These are phyloP conservation scores for Colletotrichum orbiculare DNA, from an alignment of 2,329 filamentous ascomycete species.

Conservation along the genomic window DNA sequence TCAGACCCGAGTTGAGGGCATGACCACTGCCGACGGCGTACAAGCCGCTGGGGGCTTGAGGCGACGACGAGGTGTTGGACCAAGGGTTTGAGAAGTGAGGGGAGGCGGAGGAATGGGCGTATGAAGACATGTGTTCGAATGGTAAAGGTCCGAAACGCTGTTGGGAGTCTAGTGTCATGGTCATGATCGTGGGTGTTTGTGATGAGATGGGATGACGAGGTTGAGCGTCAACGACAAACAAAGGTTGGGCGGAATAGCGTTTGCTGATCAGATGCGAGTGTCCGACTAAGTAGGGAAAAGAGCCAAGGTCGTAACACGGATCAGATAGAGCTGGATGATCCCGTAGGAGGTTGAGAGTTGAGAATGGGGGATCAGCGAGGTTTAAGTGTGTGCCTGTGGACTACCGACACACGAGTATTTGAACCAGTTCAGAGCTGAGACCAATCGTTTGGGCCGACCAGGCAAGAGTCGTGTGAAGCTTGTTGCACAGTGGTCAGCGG, in stretches of 20 bases:
- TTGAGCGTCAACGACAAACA: slow-evolving; percentile 35
- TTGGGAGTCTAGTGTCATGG: slow-evolving; percentile 93
- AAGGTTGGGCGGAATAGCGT: slow-evolving; percentile 41
- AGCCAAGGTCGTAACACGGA: slow-evolving; percentile 56
- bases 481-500: slow-evolving; percentile 56
- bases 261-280: slow-evolving; percentile 66
- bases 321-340: slow-evolving; percentile 48
- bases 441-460: slow-evolving; percentile 52
- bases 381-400: slow-evolving; percentile 43
- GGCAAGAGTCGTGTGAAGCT: slow-evolving; percentile 54
- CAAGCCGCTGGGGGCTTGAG: slow-evolving; percentile 64
- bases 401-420: slow-evolving; percentile 38
- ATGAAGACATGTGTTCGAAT: slow-evolving; percentile 82
- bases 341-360: slow-evolving; percentile 39
- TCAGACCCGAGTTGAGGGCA: slow-evolving; percentile 67
- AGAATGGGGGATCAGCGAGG: slow-evolving; percentile 67
- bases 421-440: slow-evolving; percentile 48
- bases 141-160: slow-evolving; percentile 80
- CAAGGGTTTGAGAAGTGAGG: slow-evolving; percentile 94
- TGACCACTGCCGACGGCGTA: slow-evolving; percentile 66
- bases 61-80: slow-evolving; percentile 69
- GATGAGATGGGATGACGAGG: slow-evolving; percentile 33
- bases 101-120: slow-evolving; percentile 63
- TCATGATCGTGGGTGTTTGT: slow-evolving; percentile 70
- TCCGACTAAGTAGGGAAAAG: slow-evolving; percentile 50